phyloP scores from a whole-genome alignment of 495 filamentous ascomycete species.

The Pyrenopolyporus hunteri region DNA sequence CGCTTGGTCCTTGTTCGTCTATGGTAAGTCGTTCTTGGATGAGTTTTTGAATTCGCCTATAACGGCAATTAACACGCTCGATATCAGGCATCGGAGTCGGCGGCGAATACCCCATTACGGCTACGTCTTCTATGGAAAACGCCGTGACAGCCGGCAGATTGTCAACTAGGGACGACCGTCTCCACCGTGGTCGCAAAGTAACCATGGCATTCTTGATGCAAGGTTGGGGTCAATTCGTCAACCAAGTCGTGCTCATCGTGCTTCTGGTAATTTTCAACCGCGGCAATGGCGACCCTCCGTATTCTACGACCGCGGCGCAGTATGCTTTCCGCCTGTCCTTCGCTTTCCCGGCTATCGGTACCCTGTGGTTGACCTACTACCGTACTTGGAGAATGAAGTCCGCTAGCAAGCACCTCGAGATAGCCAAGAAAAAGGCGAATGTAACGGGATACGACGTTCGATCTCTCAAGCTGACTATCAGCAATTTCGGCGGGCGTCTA shows the following conservation, averaged over 20 bases:
- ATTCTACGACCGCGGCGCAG: slow-evolving; percentile 71
- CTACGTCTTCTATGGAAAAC: slow-evolving; percentile 94
- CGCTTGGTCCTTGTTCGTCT: slow-evolving; percentile 87
- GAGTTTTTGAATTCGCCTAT: not conserved
- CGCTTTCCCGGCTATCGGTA: slow-evolving; percentile 82
- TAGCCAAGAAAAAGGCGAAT: slow-evolving; percentile 80
- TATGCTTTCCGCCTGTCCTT: slow-evolving; percentile 88
- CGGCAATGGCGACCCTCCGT: slow-evolving; percentile 72
- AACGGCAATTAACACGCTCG: slow-evolving; percentile 8
- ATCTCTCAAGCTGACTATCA: slow-evolving; percentile 75
- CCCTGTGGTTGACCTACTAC: slow-evolving; percentile 91
- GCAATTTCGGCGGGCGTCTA: slow-evolving; percentile 79
- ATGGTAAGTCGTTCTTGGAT: slow-evolving; percentile 59
- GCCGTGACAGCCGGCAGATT: slow-evolving; percentile 81
- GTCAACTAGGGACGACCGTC: slow-evolving; percentile 85
- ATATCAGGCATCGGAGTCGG: slow-evolving; percentile 75
- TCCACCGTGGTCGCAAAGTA: slow-evolving; percentile 91
- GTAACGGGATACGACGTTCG: slow-evolving; percentile 88
- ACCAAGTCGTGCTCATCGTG: slow-evolving; percentile 84
- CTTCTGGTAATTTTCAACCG: slow-evolving; percentile 82
- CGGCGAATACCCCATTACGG: slow-evolving; percentile 94
- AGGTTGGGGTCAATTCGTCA: slow-evolving; percentile 92
- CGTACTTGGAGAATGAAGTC: slow-evolving; percentile 85
- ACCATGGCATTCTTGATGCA: slow-evolving; percentile 96
- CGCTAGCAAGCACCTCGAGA: slow-evolving; percentile 70